These are phyloP conservation scores for Pisolithus microcarpus DNA, from an alignment of 768 basidiomycete species.

Conservation along the genomic window DNA sequence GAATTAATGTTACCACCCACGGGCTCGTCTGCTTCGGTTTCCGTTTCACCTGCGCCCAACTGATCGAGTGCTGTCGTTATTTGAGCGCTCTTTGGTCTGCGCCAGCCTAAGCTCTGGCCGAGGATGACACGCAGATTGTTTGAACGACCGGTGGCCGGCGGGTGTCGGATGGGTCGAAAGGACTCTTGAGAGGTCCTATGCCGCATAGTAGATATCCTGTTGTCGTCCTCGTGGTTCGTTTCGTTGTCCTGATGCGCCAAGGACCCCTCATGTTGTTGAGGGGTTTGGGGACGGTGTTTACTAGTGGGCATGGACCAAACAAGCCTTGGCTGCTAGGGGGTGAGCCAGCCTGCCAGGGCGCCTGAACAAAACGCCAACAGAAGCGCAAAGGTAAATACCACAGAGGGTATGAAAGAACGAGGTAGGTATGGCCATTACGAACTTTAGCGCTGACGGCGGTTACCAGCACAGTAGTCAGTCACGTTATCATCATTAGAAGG, in stretches of 20 bases:
- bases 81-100: conserved; percentile 32
- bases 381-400: no score
- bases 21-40: conserved; percentile 72
- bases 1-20: conserved; percentile 39
- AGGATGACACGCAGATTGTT: conserved; percentile 19
- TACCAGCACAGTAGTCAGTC: no score
- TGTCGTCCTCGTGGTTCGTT: conserved; percentile 4
- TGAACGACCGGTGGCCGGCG: conserved; percentile 9
- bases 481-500: no score
- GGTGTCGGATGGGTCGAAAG: conserved; percentile 2
- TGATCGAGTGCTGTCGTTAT: conserved; percentile 61
- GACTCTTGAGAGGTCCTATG: conserved; percentile 20
- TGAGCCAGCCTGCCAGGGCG: not conserved
- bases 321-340: not conserved
- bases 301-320: not conserved
- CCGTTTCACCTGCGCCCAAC: conserved; percentile 66
- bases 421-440: no score
- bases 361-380: not conserved
- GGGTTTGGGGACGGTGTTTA: conserved; percentile 2
- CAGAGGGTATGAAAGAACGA: no score
- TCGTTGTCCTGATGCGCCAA: not conserved
- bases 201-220: conserved; percentile 13
- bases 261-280: not conserved
- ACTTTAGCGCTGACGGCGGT: no score
- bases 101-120: conserved; percentile 22